Conservation (phyloP, 1,284 basidiomycete genomes). For the Cryptococcus jaspeensis region DNA sequence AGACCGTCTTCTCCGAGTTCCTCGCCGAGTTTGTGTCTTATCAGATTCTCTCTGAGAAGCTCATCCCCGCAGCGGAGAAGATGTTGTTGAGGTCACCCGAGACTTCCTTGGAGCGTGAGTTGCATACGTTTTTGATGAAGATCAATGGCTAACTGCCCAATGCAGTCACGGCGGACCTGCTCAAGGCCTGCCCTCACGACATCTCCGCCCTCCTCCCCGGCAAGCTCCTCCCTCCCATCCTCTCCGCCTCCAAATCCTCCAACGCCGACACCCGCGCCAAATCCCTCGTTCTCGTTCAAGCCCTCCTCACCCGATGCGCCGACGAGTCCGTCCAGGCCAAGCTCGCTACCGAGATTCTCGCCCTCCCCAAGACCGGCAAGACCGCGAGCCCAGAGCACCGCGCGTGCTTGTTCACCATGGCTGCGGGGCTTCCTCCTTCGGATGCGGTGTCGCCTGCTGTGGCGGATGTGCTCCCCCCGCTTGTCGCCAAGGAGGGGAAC, state of each 20-base stretch:
- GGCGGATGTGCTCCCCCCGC: conserved; percentile 58
- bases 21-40: conserved; percentile 32
- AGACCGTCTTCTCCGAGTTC: conserved; percentile 35
- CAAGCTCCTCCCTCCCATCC: conserved; percentile 63
- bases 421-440: conserved; percentile 60
- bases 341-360: conserved; percentile 64
- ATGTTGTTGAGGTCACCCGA: conserved; percentile 49
- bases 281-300: conserved; percentile 63
- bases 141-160: neutral
- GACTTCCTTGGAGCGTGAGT: conserved; percentile 40
- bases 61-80: conserved; percentile 46
- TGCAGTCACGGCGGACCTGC: conserved; percentile 41
- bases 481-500: conserved; percentile 73
- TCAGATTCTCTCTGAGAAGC: conserved; percentile 32
- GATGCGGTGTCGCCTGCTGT: conserved; percentile 58
- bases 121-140: neutral
- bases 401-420: conserved; percentile 74
- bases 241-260: conserved; percentile 74
- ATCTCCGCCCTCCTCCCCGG: conserved; percentile 61
- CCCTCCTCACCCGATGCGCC: conserved; percentile 53
- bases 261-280: conserved; percentile 64
- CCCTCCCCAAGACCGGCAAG: conserved; percentile 75
- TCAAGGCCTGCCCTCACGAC: conserved; percentile 49
- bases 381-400: conserved; percentile 83
- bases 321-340: conserved; percentile 48